Evolutionary conservation across 192 early-diverging fungal species (phyloP).

Genomic region (Geosiphon pyriformis): DNA sequence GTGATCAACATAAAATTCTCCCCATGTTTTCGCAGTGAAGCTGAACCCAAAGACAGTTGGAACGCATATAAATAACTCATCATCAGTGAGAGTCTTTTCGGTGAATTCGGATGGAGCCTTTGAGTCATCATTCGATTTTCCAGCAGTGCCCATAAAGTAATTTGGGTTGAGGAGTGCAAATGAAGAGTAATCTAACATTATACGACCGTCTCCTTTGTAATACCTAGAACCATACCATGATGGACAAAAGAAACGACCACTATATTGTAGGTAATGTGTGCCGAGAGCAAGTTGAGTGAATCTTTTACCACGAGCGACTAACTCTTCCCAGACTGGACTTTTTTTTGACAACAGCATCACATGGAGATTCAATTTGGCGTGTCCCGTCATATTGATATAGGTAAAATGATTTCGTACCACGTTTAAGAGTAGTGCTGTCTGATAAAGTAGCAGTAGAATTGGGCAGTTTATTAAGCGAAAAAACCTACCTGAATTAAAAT

Average conservation of each 20-base stretch:
- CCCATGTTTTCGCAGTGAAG: too few species aligned
- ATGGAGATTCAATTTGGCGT: not conserved
- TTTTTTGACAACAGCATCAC: not conserved
- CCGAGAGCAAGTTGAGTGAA: not conserved
- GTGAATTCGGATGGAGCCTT: too few species aligned
- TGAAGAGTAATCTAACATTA: not conserved
- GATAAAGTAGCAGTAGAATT: too few species aligned
- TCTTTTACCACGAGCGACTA: constrained; percentile 1
- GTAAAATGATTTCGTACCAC: too few species aligned
- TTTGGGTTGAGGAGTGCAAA: not conserved
- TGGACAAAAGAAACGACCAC: not conserved
- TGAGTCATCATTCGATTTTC: too few species aligned
- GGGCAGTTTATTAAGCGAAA: too few species aligned
- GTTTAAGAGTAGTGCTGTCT: too few species aligned
- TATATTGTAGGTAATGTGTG: not conserved
- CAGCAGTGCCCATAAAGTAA: not conserved
- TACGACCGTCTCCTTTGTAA: not conserved
- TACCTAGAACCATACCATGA: not conserved
- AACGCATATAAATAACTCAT: too few species aligned
- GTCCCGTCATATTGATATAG: not conserved
- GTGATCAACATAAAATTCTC: too few species aligned
- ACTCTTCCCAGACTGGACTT: not conserved
- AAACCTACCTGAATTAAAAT: too few species aligned
- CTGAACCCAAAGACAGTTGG: too few species aligned
- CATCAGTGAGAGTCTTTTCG: too few species aligned